Percentiles rank a stretch among this genome's conserved stretches.
phyloP scores from a whole-genome alignment of 345 rosid genomes.

The Salix viminalis region DNA sequence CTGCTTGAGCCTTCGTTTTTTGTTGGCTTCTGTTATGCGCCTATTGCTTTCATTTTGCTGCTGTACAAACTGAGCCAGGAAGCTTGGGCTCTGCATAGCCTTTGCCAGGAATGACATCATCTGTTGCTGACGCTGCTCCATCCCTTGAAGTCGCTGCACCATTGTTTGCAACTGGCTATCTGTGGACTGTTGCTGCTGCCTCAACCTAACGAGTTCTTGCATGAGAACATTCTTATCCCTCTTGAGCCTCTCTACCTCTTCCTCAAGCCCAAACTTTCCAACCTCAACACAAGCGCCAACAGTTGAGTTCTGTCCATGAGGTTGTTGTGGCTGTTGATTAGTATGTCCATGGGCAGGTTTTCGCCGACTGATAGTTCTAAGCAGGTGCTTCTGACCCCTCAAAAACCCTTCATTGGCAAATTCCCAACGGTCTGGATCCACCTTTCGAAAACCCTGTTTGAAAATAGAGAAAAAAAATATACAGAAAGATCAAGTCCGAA shows the following conservation, averaged over 20 bases:
- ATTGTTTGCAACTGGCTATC: slow-evolving; percentile 79
- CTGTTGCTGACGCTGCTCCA: slow-evolving; percentile 98
- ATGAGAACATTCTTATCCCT: slow-evolving; percentile 97
- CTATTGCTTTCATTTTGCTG: slow-evolving; percentile 82
- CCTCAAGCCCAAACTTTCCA: slow-evolving; percentile 95
- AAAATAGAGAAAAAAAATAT: neutral
- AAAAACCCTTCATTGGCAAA: slow-evolving; percentile 92
- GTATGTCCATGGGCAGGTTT: slow-evolving; percentile 75
- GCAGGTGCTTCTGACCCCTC: slow-evolving; percentile 88
- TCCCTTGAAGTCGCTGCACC: slow-evolving; percentile 92
- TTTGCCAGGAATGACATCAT: slow-evolving; percentile 95
- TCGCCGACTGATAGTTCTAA: slow-evolving; percentile 68
- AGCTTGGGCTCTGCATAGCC: slow-evolving; percentile 92
- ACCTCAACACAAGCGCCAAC: slow-evolving; percentile 94
- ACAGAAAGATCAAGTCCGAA: neutral
- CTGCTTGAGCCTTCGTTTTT: slow-evolving; percentile 80
- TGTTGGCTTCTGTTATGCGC: slow-evolving; percentile 69
- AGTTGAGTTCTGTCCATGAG: slow-evolving; percentile 65
- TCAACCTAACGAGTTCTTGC: slow-evolving; percentile 92
- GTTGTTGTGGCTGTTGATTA: slow-evolving; percentile 58
- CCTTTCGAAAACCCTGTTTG: slow-evolving; percentile 90
- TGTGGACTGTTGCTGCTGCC: slow-evolving; percentile 94
- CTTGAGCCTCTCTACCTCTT: slow-evolving; percentile 95
- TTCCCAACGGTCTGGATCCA: slow-evolving; percentile 98
- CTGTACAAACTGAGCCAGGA: slow-evolving; percentile 91